phyloP scores from a whole-genome alignment of 805 yeast species.

The Deakozyma indianensis region DNA sequence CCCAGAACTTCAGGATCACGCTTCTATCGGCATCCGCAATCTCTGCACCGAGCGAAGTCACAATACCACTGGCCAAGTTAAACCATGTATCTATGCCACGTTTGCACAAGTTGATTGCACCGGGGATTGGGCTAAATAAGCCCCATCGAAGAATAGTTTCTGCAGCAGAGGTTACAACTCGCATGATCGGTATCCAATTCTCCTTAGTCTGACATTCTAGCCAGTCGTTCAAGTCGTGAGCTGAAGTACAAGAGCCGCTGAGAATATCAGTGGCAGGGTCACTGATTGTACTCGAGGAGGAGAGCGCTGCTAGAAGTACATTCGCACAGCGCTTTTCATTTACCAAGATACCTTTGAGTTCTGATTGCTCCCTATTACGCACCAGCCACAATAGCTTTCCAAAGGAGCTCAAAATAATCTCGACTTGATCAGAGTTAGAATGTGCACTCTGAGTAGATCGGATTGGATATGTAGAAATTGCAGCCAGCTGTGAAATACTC shows the following conservation, averaged over 20 bases:
- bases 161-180: not conserved
- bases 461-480: not conserved
- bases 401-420: not conserved
- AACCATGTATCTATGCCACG: not conserved
- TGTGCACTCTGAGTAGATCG: not conserved
- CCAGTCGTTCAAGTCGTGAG: not conserved
- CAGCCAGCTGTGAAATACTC: no score
- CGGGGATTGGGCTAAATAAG: not conserved
- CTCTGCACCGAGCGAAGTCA: not conserved
- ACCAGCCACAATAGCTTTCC: not conserved
- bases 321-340: not conserved
- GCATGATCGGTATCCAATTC: not conserved
- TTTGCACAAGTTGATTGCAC: not conserved
- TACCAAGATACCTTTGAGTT: not conserved
- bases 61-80: not conserved
- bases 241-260: not conserved
- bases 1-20: not conserved
- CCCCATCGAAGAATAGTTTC: not conserved
- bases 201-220: not conserved
- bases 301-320: constrained; percentile 1
- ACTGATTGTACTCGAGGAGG: not conserved
- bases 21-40: not conserved
- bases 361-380: not conserved
- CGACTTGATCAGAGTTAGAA: no score
- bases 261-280: not conserved